phyloP scores from a whole-genome alignment of 805 yeast genomes.

The Blastobotrys peoriensis region DNA sequence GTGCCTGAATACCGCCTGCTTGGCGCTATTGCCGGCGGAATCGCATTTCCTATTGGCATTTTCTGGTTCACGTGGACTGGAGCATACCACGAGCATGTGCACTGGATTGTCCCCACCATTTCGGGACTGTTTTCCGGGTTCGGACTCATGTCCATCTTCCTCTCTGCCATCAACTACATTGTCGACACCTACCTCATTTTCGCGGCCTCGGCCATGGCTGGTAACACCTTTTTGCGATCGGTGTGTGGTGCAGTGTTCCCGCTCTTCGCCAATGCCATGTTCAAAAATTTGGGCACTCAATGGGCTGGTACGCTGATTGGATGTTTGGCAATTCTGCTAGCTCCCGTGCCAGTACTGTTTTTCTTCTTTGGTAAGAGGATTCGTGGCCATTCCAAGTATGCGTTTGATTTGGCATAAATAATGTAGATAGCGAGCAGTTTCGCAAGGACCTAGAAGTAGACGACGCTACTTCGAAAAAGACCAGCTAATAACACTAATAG shows the following conservation, averaged over 20 bases:
- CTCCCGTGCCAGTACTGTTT: slow-evolving; percentile 67
- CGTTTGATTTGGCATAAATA: slow-evolving; percentile 4
- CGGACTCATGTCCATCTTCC: slow-evolving; percentile 62
- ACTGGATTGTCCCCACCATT: slow-evolving; percentile 75
- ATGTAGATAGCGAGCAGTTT: not conserved
- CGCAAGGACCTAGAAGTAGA: too few relatives aligned
- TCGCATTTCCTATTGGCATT: slow-evolving; percentile 69
- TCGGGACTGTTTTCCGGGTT: slow-evolving; percentile 61
- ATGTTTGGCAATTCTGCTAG: slow-evolving; percentile 47
- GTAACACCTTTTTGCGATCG: slow-evolving; percentile 64
- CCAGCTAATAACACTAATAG: too few relatives aligned
- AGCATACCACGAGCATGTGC: slow-evolving; percentile 58
- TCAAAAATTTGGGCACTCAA: slow-evolving; percentile 57
- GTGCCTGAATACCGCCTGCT: slow-evolving; percentile 78
- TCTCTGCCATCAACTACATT: slow-evolving; percentile 64
- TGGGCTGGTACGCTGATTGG: slow-evolving; percentile 79
- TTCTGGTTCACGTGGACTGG: slow-evolving; percentile 91
- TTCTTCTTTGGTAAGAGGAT: slow-evolving; percentile 50
- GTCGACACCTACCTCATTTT: slow-evolving; percentile 62
- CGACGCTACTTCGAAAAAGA: too few relatives aligned
- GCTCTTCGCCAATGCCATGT: slow-evolving; percentile 67
- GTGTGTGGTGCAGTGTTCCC: slow-evolving; percentile 67
- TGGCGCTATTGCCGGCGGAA: slow-evolving; percentile 66
- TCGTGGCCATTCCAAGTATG: slow-evolving; percentile 50
- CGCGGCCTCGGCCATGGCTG: slow-evolving; percentile 78